These are phyloP conservation scores for Raffaelea albimanens DNA, from an alignment of 2,329 filamentous ascomycete genomes.

Conservation along the genomic window DNA sequence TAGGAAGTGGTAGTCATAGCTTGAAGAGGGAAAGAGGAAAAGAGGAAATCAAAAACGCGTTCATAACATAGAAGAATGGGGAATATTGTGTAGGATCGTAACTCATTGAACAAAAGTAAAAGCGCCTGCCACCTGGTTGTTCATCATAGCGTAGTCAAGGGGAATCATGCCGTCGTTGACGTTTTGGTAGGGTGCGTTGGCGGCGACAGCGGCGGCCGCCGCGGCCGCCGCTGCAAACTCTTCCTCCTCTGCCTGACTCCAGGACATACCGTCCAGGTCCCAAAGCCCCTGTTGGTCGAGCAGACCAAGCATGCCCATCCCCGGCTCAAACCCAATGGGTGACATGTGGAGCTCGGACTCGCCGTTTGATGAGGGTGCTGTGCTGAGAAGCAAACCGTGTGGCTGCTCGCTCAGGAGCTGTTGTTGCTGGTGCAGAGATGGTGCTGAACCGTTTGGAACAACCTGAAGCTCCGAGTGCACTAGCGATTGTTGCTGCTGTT, in stretches of 20 bases:
- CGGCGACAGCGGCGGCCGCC: slow-evolving; percentile 8
- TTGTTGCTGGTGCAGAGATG: slow-evolving; percentile 7
- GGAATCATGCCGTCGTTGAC: slow-evolving; percentile 24
- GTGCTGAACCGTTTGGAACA: too few relatives aligned
- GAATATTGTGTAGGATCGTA: slow-evolving; percentile 11
- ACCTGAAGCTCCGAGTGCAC: slow-evolving; percentile 13
- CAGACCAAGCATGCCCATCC: slow-evolving; percentile 38
- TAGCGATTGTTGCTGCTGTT: slow-evolving; percentile 17
- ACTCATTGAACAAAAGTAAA: slow-evolving; percentile 32
- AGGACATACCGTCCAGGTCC: slow-evolving; percentile 48
- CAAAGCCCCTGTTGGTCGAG: slow-evolving; percentile 45
- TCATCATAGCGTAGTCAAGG: slow-evolving; percentile 29
- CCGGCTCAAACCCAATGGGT: slow-evolving; percentile 39
- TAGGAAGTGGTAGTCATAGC: neutral
- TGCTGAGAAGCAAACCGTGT: slow-evolving; percentile 8
- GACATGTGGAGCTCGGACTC: slow-evolving; percentile 38
- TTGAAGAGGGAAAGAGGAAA: neutral
- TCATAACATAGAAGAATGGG: neutral
- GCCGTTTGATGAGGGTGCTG: slow-evolving; percentile 13
- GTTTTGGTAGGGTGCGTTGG: slow-evolving; percentile 13
- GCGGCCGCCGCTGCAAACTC: slow-evolving; percentile 9
- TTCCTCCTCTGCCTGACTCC: slow-evolving; percentile 32
- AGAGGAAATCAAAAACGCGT: neutral
- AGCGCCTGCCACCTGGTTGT: slow-evolving; percentile 16
- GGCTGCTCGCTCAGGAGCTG: slow-evolving; percentile 19